Percentiles rank a stretch among this genome's conserved stretches.
These are phyloP conservation scores for Aciculoconidium aculeatum DNA, from an alignment of 805 yeast genomes.

Conservation along the genomic window DNA sequence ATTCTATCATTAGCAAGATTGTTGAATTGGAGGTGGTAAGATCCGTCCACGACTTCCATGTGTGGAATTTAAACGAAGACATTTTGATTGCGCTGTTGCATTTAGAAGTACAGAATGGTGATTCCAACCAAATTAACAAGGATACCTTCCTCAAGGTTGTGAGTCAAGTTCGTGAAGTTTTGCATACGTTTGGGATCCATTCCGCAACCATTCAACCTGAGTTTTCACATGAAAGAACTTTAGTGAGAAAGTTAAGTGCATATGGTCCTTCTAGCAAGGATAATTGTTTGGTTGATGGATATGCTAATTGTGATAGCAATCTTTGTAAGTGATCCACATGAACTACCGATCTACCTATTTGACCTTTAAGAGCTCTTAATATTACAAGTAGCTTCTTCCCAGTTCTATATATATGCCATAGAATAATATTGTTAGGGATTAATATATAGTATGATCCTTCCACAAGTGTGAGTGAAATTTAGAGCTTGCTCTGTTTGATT, in stretches of 20 bases:
- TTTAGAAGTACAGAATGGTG: conserved; percentile 54
- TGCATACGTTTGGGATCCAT: conserved; percentile 82
- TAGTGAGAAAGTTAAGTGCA: conserved; percentile 11
- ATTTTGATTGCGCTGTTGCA: conserved; percentile 85
- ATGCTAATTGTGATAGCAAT: conserved; percentile 24
- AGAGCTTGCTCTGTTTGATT: too few relatives aligned
- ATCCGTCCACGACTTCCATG: conserved; percentile 91
- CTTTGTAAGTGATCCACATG: conserved; percentile 13
- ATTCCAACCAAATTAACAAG: conserved; percentile 42
- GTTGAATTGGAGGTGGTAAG: conserved; percentile 63
- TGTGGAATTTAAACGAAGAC: conserved; percentile 92
- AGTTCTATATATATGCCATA: too few relatives aligned
- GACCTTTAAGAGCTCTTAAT: too few relatives aligned
- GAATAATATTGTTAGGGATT: too few relatives aligned
- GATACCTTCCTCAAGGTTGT: conserved; percentile 59
- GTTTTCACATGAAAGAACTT: conserved; percentile 31
- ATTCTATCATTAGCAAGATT: conserved; percentile 65
- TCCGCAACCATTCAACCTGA: conserved; percentile 97
- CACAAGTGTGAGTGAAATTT: too few relatives aligned
- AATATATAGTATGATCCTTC: too few relatives aligned
- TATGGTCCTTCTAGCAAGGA: conserved; percentile 27
- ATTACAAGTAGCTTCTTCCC: too few relatives aligned
- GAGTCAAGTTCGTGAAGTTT: conserved; percentile 64
- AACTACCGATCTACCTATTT: too few relatives aligned
- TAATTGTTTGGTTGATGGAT: conserved; percentile 26